phyloP scores from a whole-genome alignment of 495 filamentous ascomycete genomes.

The Neurospora africana region DNA sequence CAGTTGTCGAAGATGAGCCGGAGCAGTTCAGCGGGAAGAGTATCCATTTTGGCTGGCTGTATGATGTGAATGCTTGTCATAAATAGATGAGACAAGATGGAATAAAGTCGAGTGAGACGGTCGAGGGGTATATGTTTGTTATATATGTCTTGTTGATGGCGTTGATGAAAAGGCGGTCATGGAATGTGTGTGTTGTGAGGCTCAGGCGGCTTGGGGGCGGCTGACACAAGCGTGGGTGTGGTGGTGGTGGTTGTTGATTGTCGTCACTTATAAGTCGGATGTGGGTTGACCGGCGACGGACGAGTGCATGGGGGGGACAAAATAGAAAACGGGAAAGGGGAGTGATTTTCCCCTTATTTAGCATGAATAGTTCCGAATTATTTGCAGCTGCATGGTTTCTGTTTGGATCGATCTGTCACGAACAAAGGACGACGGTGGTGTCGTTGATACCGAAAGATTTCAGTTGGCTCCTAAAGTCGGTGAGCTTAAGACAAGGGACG shows the following conservation, averaged over 20 bases:
- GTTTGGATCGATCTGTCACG: slow-evolving; percentile 4
- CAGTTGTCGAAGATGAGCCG: slow-evolving; percentile 36
- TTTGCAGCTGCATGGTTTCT: slow-evolving; percentile 9
- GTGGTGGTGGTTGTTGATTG: not conserved
- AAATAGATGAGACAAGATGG: not conserved
- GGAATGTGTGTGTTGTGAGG: not conserved
- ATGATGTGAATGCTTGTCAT: not conserved
- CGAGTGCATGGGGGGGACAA: not conserved
- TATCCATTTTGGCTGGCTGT: slow-evolving; percentile 15
- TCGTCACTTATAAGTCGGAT: not conserved
- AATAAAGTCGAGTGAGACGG: not conserved
- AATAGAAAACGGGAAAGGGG: not conserved
- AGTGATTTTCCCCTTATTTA: not conserved
- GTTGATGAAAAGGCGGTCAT: not conserved
- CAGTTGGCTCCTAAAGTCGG: slow-evolving; percentile 18
- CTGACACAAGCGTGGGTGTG: not conserved
- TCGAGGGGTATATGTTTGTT: not conserved
- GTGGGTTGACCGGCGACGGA: not conserved
- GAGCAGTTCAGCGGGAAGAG: slow-evolving; percentile 37
- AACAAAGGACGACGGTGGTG: slow-evolving; percentile 1
- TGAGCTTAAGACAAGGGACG: slow-evolving; percentile 22
- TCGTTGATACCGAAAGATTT: slow-evolving; percentile 16
- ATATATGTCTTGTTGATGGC: not conserved
- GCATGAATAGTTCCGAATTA: slow-evolving; percentile 1
- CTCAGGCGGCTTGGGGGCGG: not conserved